These are phyloP conservation scores for Neonectria hederae DNA, from an alignment of 2,329 filamentous ascomycete species.

Conservation along the genomic window DNA sequence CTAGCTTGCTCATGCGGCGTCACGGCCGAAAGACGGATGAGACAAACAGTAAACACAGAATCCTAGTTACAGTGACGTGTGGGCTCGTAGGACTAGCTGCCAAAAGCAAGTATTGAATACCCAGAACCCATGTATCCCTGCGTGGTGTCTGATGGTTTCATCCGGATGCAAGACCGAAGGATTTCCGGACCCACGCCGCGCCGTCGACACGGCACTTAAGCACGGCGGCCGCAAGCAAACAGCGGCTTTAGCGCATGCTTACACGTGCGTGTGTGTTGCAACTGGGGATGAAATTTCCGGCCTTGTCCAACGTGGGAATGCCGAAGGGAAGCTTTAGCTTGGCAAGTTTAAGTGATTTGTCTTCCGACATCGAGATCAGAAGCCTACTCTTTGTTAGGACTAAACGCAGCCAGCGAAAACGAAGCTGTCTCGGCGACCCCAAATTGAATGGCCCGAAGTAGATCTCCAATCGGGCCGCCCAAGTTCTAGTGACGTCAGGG, in stretches of 20 bases:
- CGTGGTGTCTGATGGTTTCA: conserved; percentile 16
- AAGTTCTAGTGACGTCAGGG: conserved; percentile 34
- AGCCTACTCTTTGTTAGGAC: neutral
- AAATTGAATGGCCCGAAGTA: conserved; percentile 1
- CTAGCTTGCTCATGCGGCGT: neutral
- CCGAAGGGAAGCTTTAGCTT: conserved; percentile 11
- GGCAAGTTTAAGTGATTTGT: neutral
- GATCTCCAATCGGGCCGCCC: conserved; percentile 29
- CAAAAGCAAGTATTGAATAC: neutral
- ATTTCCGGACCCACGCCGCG: conserved; percentile 30
- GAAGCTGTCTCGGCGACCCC: conserved; percentile 4
- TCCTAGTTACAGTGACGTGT: neutral
- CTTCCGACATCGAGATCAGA: neutral
- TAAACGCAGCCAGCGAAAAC: neutral
- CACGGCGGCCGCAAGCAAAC: conserved; percentile 9
- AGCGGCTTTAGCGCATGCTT: conserved; percentile 13
- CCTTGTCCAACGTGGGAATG: conserved; percentile 21
- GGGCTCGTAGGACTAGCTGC: neutral
- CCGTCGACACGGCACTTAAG: conserved; percentile 24
- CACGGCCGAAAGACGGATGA: neutral
- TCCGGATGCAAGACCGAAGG: conserved; percentile 21
- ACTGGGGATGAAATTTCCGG: neutral
- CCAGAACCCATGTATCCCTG: neutral
- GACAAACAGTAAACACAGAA: neutral
- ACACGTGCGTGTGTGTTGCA: conserved; percentile 15